Percentiles rank a stretch among this genome's conserved stretches.
Conservation (phyloP, 768 basidiomycete genomes). For the Coprinopsis sp. region DNA sequence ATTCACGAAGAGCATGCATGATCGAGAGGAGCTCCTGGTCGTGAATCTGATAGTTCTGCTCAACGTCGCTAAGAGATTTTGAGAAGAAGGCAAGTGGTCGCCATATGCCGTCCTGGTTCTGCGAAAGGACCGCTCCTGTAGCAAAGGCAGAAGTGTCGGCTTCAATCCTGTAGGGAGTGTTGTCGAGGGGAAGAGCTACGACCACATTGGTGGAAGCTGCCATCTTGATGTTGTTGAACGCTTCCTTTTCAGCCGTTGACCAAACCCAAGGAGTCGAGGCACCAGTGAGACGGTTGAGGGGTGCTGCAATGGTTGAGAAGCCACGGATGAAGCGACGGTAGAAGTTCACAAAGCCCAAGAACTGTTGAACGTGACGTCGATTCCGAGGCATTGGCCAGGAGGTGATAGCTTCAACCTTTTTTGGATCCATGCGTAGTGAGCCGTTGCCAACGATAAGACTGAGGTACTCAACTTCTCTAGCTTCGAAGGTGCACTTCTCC, state of each 20-base stretch:
- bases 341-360: slow-evolving; percentile 38
- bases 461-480: too few relatives aligned
- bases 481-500: too few relatives aligned
- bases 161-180: slow-evolving; percentile 9
- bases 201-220: background rate
- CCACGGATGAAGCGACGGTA: slow-evolving; percentile 28
- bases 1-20: background rate
- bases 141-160: slow-evolving; percentile 2
- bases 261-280: slow-evolving; percentile 21
- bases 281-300: background rate
- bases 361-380: slow-evolving; percentile 30
- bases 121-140: slow-evolving; percentile 1
- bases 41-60: slow-evolving; percentile 28
- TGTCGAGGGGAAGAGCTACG: background rate
- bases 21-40: slow-evolving; percentile 2
- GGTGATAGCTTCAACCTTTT: slow-evolving; percentile 22
- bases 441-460: too few relatives aligned
- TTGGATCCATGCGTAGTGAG: slow-evolving; percentile 33
- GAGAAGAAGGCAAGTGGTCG: background rate
- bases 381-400: slow-evolving; percentile 28
- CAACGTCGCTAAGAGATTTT: background rate
- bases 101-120: background rate
- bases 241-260: slow-evolving; percentile 5
- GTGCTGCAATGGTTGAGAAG: slow-evolving; percentile 18
- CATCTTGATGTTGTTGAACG: slow-evolving; percentile 1